phyloP scores from a whole-genome alignment of 768 basidiomycete genomes.

The Suillus sp. region DNA sequence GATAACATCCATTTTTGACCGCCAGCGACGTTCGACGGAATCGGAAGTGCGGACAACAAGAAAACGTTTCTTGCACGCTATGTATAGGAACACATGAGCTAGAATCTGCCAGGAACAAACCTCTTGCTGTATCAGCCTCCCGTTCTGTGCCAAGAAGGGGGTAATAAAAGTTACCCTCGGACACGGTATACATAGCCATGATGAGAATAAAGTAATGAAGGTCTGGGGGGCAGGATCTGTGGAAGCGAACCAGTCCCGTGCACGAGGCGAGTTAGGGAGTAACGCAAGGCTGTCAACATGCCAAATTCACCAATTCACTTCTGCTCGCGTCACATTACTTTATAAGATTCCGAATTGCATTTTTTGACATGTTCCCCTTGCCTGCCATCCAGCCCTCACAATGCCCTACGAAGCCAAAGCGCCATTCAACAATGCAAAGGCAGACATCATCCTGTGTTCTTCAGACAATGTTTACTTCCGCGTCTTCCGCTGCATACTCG shows the following conservation, averaged over 20 bases:
- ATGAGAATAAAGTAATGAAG: not conserved
- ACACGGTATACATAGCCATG: not conserved
- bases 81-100: not conserved
- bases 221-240: not conserved
- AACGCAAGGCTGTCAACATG: not conserved
- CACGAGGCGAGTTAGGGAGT: not conserved
- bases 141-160: not conserved
- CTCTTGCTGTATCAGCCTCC: not conserved
- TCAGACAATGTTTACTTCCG: slow-evolving; percentile 41
- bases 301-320: not conserved
- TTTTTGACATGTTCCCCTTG: not conserved
- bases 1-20: not conserved
- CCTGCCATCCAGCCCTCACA: not conserved
- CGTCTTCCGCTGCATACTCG: slow-evolving; percentile 29
- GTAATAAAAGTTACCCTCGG: not conserved
- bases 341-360: slow-evolving; percentile 3
- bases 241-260: not conserved
- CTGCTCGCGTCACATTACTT: not conserved
- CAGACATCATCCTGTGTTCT: slow-evolving; percentile 54
- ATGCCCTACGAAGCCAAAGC: slow-evolving; percentile 28
- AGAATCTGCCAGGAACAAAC: not conserved
- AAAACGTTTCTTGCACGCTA: not conserved
- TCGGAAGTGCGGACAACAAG: not conserved
- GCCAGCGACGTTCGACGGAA: not conserved
- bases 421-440: slow-evolving; percentile 50